Conservation (phyloP, 2,329 filamentous ascomycete genomes). For the Aspergillus eucalypticola region DNA sequence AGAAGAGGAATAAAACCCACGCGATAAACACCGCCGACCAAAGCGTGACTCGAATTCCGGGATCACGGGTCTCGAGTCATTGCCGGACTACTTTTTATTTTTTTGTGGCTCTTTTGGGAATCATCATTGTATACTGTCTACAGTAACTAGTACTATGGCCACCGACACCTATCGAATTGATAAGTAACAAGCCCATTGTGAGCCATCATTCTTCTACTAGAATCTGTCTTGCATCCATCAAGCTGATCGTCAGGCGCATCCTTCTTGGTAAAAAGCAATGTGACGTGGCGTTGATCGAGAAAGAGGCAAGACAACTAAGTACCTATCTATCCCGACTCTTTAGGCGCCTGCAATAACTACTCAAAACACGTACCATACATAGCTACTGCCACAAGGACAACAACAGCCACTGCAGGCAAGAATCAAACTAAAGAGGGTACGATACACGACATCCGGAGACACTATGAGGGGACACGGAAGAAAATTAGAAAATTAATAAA, state of each 20-base stretch:
- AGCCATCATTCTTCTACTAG: background rate
- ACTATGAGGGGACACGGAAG: background rate
- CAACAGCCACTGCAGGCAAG: background rate
- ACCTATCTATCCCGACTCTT: no score
- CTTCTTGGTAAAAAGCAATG: conserved; percentile 2
- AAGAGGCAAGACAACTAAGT: background rate
- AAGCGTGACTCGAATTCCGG: background rate
- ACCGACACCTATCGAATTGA: conserved; percentile 1
- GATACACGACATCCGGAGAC: background rate
- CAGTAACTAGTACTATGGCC: background rate
- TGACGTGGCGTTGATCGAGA: conserved; percentile 2
- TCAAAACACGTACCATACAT: no score
- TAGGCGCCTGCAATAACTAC: background rate
- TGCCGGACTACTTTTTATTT: no score
- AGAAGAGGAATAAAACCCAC: background rate
- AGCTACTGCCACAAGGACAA: background rate
- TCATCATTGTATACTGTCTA: no score
- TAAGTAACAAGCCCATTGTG: conserved; percentile 1
- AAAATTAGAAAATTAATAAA: no score
- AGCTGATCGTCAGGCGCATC: conserved; percentile 3
- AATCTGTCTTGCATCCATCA: background rate
- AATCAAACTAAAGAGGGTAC: background rate
- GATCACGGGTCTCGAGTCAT: background rate
- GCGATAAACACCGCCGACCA: background rate
- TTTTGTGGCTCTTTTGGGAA: no score